phyloP scores from a whole-genome alignment of 768 basidiomycete genomes.

The Kwoniella europaea region DNA sequence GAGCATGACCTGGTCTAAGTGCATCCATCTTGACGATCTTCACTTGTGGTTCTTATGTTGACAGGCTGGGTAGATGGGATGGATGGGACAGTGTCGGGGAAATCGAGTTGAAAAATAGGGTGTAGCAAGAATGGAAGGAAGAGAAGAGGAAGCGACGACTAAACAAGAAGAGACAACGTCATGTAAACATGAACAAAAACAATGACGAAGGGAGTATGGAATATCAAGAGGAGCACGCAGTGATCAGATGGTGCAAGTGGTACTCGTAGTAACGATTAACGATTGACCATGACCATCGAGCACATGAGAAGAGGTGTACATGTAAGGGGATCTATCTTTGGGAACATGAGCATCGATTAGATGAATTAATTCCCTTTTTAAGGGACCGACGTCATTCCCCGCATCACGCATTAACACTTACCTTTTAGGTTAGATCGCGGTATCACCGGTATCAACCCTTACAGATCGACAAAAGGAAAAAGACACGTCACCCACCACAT shows the following conservation, averaged over 20 bases:
- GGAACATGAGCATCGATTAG: background rate
- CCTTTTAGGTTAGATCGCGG: background rate
- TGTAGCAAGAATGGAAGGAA: background rate
- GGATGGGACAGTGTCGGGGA: too few species aligned
- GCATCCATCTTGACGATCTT: constrained; percentile 44
- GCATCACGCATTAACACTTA: background rate
- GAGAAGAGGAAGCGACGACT: background rate
- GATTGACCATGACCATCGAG: background rate
- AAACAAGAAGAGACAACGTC: background rate
- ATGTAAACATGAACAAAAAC: background rate
- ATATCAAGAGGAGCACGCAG: background rate
- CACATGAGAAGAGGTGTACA: too few species aligned
- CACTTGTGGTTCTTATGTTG: too few species aligned
- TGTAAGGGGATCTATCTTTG: background rate
- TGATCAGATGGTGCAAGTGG: background rate
- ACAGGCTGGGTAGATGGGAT: too few species aligned
- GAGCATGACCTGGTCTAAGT: constrained; percentile 54
- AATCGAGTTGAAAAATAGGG: too few species aligned
- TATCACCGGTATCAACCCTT: background rate
- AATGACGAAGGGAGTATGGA: background rate
- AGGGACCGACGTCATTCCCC: constrained; percentile 17
- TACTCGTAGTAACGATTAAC: background rate
- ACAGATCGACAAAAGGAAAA: background rate
- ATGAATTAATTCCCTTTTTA: background rate
- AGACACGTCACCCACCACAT: background rate